phyloP scores from a whole-genome alignment of 495 filamentous ascomycete genomes.

The Pseudotulostoma volvatum region DNA sequence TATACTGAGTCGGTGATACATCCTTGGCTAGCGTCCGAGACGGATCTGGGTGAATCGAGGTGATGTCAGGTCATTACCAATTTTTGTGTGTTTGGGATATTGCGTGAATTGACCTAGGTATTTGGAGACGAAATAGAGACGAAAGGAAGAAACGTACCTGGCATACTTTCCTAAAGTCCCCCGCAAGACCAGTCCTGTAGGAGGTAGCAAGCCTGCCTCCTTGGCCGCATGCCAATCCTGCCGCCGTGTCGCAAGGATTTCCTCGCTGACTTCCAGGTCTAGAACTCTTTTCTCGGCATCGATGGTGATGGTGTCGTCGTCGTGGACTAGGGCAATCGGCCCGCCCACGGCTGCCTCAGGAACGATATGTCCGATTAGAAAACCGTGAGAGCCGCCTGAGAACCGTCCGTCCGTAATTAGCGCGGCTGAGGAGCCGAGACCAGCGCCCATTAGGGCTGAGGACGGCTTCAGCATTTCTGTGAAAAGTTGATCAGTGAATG shows the following conservation, averaged over 20 bases:
- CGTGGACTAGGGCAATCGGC: constrained; percentile 37
- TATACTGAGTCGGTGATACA: constrained; percentile 32
- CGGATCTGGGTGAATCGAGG: no score
- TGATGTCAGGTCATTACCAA: no score
- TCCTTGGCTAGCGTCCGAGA: constrained; percentile 55
- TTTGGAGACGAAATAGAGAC: neutral
- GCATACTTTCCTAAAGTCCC: constrained; percentile 91
- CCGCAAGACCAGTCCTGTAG: constrained; percentile 36
- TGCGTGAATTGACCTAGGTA: no score
- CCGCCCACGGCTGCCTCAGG: constrained; percentile 43
- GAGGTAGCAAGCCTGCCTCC: constrained; percentile 18
- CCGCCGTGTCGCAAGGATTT: constrained; percentile 48
- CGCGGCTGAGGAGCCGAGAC: constrained; percentile 48
- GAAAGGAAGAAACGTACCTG: constrained; percentile 10
- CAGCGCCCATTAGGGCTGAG: constrained; percentile 84
- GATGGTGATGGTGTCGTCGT: constrained; percentile 40
- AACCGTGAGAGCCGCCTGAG: constrained; percentile 35
- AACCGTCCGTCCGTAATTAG: constrained; percentile 34
- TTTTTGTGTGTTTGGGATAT: no score
- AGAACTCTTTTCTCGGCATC: constrained; percentile 35
- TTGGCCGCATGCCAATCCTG: constrained; percentile 38
- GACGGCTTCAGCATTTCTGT: constrained; percentile 70
- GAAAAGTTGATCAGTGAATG: neutral
- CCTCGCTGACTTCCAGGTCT: constrained; percentile 32
- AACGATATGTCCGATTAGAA: constrained; percentile 38